Evolutionary conservation across 192 early-diverging fungal genomes (phyloP).

Genomic region (Umbelopsis ramanniana): DNA sequence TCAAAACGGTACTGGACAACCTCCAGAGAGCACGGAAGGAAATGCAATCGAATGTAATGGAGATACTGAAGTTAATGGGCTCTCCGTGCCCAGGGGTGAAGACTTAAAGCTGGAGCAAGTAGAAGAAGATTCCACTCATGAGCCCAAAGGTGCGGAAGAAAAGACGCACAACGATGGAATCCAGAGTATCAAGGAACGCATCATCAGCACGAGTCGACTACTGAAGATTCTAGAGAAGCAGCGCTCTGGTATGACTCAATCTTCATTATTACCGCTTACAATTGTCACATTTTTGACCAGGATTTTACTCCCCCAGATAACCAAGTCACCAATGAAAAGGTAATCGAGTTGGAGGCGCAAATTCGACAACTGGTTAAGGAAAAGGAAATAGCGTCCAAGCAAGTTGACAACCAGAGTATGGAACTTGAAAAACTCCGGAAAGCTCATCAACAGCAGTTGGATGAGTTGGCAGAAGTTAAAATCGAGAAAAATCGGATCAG

Average conservation of each 20-base stretch:
- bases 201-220: neutral
- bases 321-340: neutral
- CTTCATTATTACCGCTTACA: too few species aligned
- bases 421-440: conserved; percentile 7
- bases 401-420: conserved; percentile 1
- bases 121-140: neutral
- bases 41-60: neutral
- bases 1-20: neutral
- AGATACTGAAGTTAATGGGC: neutral
- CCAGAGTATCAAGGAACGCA: conserved; percentile 8
- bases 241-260: neutral
- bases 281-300: neutral
- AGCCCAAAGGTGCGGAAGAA: neutral
- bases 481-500: neutral
- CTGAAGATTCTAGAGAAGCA: conserved; percentile 6
- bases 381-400: neutral
- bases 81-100: neutral
- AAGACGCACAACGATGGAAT: neutral
- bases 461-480: neutral
- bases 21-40: neutral
- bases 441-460: neutral
- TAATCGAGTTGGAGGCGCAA: neutral
- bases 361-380: neutral
- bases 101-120: neutral
- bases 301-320: neutral